Evolutionary conservation across 2,329 filamentous ascomycete genomes (phyloP), one percentile per base, ranked within the genome.

Genomic region (Rutstroemia sp.): DNA sequence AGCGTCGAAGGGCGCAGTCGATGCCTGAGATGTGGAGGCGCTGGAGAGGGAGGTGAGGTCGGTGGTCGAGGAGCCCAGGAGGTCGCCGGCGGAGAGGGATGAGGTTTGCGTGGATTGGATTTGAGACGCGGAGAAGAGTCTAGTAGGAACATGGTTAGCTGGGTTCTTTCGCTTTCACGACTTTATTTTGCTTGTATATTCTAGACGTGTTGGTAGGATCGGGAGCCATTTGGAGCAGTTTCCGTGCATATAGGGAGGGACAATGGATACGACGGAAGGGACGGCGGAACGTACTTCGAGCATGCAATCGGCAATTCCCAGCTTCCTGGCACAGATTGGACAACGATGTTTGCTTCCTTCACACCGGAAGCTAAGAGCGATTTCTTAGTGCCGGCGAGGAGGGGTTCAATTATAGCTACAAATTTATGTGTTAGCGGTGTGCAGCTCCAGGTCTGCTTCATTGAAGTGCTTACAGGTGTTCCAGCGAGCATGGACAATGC

Each of bases 401-500:
- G 84, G 53, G 90, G 85, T 58, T 88, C 85, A 73, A 97, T 96
- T 71, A 99, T 90, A 63, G 80, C 81, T 63, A 19, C 5, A 46
- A 42, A 50, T 12, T 16, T 30, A 14, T 45, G 5, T 55, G 21
- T 39, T 30, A n/a, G 57, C 16, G 42, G 51, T 37, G 51, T 47
- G 42, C 53, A 5, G 23, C 21, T 52, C 27, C 47, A 57, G 38
- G 7, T 45, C 19, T 21, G 42, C 42, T 45, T 45, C 21, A 42
- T 19, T 27, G 21, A 49, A 18, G 4, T 34, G 23, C 56, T 52
- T 62, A 68, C 67, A 63, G 21, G 65, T 66, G 77, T 99, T 99
- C 94, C 94, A 99, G 67, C 94, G 86, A 58, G 92, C 92, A 75
- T 97, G 94, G 58, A 99, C 82, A 70, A 99, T 97, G 70, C 88